These are phyloP conservation scores for Alternaria sp. DNA, from an alignment of 2,329 filamentous ascomycete genomes.

Conservation along the genomic window DNA sequence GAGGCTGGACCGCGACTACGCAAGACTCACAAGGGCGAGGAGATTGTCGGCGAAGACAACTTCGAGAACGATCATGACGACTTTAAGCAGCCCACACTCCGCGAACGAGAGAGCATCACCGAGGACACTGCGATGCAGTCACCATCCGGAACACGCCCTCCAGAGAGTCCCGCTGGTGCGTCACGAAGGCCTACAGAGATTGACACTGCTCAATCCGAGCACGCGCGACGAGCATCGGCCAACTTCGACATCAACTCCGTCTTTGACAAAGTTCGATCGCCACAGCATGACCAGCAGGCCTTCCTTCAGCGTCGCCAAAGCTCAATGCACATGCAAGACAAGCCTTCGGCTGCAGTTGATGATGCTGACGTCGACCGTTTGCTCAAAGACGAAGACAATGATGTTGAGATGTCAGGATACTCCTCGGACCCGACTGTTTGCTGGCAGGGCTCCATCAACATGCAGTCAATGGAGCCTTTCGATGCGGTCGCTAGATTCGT, in stretches of 20 bases:
- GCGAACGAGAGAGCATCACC: constrained; percentile 33
- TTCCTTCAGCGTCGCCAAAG: constrained; percentile 59
- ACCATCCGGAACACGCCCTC: constrained; percentile 23
- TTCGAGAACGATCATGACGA: constrained; percentile 30
- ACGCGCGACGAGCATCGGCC: constrained; percentile 60
- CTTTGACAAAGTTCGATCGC: constrained; percentile 82
- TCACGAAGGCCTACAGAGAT: constrained; percentile 37
- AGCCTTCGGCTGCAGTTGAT: constrained; percentile 64
- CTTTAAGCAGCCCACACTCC: constrained; percentile 34
- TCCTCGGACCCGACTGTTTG: constrained; percentile 73
- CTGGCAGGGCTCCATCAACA: constrained; percentile 56
- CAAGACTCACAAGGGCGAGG: constrained; percentile 93
- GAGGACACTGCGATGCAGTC: constrained; percentile 30
- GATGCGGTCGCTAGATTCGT: constrained; percentile 80
- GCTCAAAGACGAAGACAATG: constrained; percentile 80
- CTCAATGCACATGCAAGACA: constrained; percentile 52
- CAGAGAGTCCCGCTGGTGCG: constrained; percentile 25
- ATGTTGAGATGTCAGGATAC: constrained; percentile 78
- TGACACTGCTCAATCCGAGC: constrained; percentile 45
- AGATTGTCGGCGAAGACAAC: constrained; percentile 78
- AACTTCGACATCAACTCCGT: constrained; percentile 87
- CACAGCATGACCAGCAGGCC: constrained; percentile 59
- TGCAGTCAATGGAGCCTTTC: constrained; percentile 80
- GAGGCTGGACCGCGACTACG: constrained; percentile 75
- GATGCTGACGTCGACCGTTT: constrained; percentile 92